Percentiles rank a stretch among this genome's conserved stretches.
Conservation (phyloP, 2,329 filamentous ascomycete species). For the Colletotrichum neosansevieriae region DNA sequence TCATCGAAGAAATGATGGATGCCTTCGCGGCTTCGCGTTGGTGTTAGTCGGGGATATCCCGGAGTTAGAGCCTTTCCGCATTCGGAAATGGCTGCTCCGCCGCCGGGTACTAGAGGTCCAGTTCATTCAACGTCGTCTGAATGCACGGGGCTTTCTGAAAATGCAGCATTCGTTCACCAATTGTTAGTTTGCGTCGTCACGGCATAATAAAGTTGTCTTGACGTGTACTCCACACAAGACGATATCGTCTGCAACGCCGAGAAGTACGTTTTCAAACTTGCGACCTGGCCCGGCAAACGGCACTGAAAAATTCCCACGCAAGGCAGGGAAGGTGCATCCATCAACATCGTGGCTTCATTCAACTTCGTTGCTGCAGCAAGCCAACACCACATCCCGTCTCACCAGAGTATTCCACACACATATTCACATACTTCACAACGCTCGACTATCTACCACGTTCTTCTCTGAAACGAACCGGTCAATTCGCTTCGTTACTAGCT, state of each 20-base stretch:
- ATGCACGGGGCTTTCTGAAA: too few species aligned
- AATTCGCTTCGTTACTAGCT: slow-evolving; percentile 14
- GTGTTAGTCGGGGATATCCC: slow-evolving; percentile 18
- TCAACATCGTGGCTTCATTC: slow-evolving; percentile 22
- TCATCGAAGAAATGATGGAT: slow-evolving; percentile 1
- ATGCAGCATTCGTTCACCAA: background rate
- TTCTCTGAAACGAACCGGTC: slow-evolving; percentile 3
- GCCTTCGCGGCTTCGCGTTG: background rate
- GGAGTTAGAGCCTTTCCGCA: slow-evolving; percentile 15
- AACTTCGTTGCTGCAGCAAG: slow-evolving; percentile 15
- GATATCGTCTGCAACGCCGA: too few species aligned
- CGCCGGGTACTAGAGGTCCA: background rate
- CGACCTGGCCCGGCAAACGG: too few species aligned
- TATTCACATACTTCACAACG: background rate
- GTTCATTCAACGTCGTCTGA: background rate
- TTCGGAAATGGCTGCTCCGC: slow-evolving; percentile 7
- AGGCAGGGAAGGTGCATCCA: background rate
- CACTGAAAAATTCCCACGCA: too few species aligned
- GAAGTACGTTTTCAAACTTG: too few species aligned
- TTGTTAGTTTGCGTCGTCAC: too few species aligned
- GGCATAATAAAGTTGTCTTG: too few species aligned
- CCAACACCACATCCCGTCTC: background rate
- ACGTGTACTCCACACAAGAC: too few species aligned
- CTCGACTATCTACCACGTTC: background rate
- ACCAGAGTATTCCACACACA: background rate